Percentiles rank a stretch among this genome's conserved stretches.
Evolutionary conservation across 2,329 filamentous ascomycete genomes (phyloP).

Genomic region (Fusarium hainanense): DNA sequence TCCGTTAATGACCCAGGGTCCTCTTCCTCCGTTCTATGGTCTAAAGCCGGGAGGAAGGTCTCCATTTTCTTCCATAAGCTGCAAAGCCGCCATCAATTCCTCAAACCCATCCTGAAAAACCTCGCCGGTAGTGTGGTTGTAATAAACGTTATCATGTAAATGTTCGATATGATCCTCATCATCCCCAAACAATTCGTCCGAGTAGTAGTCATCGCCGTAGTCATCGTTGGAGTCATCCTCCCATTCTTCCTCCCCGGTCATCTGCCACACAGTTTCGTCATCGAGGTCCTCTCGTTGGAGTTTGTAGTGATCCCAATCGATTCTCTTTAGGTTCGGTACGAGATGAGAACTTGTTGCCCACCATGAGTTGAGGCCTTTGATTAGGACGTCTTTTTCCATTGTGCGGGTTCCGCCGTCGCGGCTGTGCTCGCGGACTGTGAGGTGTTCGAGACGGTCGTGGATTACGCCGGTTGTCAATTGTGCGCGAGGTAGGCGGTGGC

Average conservation of each 20-base stretch:
- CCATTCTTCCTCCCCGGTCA: conserved; percentile 29
- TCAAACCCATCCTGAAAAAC: neutral
- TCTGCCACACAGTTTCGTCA: conserved; percentile 19
- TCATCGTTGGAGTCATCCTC: conserved; percentile 22
- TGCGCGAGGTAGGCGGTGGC: conserved; percentile 4
- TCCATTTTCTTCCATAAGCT: neutral
- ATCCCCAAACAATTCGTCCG: neutral
- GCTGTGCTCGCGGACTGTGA: conserved; percentile 8
- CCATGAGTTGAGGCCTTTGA: conserved; percentile 12
- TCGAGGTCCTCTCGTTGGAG: conserved; percentile 28
- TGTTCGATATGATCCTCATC: neutral
- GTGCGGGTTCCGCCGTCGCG: neutral
- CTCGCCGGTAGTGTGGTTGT: neutral
- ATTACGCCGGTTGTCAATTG: conserved; percentile 2
- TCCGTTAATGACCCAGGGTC: too few relatives aligned
- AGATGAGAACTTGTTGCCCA: conserved; percentile 7
- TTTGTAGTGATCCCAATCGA: conserved; percentile 33
- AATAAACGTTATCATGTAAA: neutral
- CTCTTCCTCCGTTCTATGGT: too few relatives aligned
- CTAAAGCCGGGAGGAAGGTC: neutral
- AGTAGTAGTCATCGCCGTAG: neutral
- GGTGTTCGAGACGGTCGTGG: conserved; percentile 19
- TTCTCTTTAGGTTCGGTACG: conserved; percentile 21
- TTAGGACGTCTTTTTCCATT: neutral
- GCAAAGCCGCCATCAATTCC: neutral